Conservation (phyloP, 2,329 filamentous ascomycete genomes). For the Bimuria novae-zelandiae region DNA sequence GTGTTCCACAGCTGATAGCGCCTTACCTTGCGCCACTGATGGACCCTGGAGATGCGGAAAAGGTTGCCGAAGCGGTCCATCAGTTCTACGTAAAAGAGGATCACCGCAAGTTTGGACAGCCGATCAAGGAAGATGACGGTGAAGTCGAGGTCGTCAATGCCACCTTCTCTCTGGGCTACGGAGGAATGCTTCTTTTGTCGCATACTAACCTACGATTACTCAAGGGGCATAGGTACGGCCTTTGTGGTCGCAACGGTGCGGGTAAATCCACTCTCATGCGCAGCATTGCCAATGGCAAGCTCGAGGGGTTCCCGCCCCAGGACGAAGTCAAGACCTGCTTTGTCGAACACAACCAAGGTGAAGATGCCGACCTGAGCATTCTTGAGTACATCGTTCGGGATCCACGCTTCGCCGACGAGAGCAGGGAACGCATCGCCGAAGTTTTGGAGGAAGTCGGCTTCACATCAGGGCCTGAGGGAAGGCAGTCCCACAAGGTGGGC, state of each 20-base stretch:
- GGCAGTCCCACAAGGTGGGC: constrained; percentile 87
- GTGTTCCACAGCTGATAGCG: constrained; percentile 69
- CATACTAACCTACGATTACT: constrained; percentile 94
- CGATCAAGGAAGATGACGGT: constrained; percentile 85
- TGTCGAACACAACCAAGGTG: constrained; percentile 98
- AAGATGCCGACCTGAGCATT: constrained; percentile 95
- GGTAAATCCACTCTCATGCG: constrained; percentile 99
- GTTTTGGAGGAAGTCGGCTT: constrained; percentile 94
- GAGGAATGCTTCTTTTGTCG: constrained; percentile 93
- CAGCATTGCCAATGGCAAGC: constrained; percentile 91
- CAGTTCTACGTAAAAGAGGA: constrained; percentile 82
- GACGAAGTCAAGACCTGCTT: constrained; percentile 95
- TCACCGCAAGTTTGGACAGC: constrained; percentile 81
- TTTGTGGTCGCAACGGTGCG: constrained; percentile 94
- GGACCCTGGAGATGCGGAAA: constrained; percentile 63
- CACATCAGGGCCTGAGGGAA: constrained; percentile 83
- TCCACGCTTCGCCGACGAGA: constrained; percentile 79
- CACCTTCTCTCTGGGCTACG: constrained; percentile 95
- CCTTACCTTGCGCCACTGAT: constrained; percentile 79
- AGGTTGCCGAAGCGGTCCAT: constrained; percentile 75
- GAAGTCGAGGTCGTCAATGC: constrained; percentile 97
- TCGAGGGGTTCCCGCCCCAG: constrained; percentile 93
- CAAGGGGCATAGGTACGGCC: constrained; percentile 95
- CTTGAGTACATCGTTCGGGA: constrained; percentile 91
- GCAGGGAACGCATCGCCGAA: constrained; percentile 76